phyloP scores from a whole-genome alignment of 106 monocot species.

The Triglochin maritima region DNA sequence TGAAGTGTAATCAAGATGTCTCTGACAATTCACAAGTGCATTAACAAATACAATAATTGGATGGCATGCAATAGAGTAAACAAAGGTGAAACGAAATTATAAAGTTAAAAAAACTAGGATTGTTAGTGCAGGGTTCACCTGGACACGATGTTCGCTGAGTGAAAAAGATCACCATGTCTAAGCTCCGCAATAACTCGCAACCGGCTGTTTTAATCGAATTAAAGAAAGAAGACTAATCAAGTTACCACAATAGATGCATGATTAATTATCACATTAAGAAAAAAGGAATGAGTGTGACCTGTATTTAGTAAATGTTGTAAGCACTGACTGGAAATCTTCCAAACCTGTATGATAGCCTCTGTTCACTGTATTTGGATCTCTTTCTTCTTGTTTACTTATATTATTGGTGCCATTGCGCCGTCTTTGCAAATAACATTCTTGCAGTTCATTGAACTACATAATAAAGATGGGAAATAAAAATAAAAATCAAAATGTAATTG shows the following conservation, averaged over 20 bases:
- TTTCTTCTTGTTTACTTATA: conserved; percentile 39
- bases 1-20: no score
- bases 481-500: neutral
- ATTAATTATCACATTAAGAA: neutral
- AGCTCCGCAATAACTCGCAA: conserved; percentile 91
- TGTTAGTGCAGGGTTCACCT: conserved; percentile 34
- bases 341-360: conserved; percentile 80
- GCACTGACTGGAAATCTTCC: conserved; percentile 94
- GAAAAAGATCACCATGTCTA: conserved; percentile 91
- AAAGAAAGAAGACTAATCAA: neutral
- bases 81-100: no score
- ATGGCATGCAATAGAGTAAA: no score
- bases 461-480: neutral
- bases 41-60: no score
- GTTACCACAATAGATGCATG: neutral
- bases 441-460: conserved; percentile 84
- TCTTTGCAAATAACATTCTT: conserved; percentile 92
- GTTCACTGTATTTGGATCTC: conserved; percentile 35
- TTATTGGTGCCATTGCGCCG: conserved; percentile 47
- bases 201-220: conserved; percentile 35
- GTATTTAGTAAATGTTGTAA: conserved; percentile 91
- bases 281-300: conserved; percentile 25
- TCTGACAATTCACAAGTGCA: no score
- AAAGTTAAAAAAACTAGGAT: no score
- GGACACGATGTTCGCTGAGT: conserved; percentile 92